A percentile compares a stretch with the other conserved stretches of the same genome.
These are phyloP conservation scores for grape (Vitis vinifera) DNA, from an alignment of 164 flowering plant species.

Conservation along the genomic window DNA sequence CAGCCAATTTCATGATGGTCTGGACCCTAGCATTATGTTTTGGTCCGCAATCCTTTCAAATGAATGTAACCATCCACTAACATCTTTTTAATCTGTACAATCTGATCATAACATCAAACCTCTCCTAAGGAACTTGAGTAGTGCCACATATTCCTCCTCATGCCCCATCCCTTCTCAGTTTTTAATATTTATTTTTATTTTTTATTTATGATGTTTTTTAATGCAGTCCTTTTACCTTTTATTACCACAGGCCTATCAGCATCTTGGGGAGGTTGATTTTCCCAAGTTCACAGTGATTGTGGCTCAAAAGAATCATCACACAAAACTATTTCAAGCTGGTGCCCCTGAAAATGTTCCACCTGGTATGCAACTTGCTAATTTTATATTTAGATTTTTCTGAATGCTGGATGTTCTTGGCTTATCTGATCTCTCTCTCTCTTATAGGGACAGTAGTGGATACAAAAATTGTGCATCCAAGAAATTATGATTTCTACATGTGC, in stretches of 20 bases:
- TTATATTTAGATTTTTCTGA: background rate
- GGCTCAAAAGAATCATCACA: slow-evolving; percentile 85
- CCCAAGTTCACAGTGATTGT: slow-evolving; percentile 85
- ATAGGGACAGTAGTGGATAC: slow-evolving; percentile 90
- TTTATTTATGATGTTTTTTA: background rate
- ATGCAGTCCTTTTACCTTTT: background rate
- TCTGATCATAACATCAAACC: too few relatives aligned
- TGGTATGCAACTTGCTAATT: slow-evolving; percentile 41
- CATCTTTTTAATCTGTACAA: too few relatives aligned
- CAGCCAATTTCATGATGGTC: too few relatives aligned
- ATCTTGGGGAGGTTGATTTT: slow-evolving; percentile 53
- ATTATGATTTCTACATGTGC: slow-evolving; percentile 89
- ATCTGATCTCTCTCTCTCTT: background rate
- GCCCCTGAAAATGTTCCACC: slow-evolving; percentile 72
- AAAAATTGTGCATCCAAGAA: slow-evolving; percentile 70
- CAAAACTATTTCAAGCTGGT: slow-evolving; percentile 64
- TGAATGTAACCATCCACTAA: too few relatives aligned
- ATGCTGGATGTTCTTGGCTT: background rate
- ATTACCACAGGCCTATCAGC: slow-evolving; percentile 54
- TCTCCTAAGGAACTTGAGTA: too few relatives aligned
- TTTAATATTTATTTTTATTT: too few relatives aligned
- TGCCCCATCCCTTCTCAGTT: too few relatives aligned
- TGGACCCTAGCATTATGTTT: too few relatives aligned
- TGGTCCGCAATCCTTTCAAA: too few relatives aligned
- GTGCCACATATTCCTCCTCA: too few relatives aligned